Conservation (phyloP, 2,329 filamentous ascomycete species). For the Ophiostoma sp. region DNA sequence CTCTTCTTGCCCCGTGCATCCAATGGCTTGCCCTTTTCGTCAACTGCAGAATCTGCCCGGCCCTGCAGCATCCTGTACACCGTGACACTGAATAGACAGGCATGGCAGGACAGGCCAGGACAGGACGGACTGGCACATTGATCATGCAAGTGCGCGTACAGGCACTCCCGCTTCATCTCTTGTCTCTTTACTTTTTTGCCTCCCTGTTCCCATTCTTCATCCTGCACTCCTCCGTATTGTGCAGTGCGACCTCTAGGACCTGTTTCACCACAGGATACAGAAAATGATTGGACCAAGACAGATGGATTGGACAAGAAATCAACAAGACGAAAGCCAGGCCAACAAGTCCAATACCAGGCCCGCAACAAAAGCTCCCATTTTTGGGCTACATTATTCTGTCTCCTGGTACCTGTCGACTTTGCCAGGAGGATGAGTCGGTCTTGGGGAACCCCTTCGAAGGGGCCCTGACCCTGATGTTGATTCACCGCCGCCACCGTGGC, state of each 20-base stretch:
- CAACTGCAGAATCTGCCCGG: constrained; percentile 25
- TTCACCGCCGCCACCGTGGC: constrained; percentile 9
- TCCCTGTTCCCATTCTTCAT: not conserved
- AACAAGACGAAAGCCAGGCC: not conserved
- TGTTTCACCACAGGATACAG: constrained; percentile 11
- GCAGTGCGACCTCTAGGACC: not conserved
- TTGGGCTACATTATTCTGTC: not conserved
- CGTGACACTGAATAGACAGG: constrained; percentile 8
- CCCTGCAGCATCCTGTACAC: constrained; percentile 11
- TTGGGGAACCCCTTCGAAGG: not conserved
- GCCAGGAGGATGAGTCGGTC: not conserved
- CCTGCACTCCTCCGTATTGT: not conserved
- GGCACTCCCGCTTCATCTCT: not conserved
- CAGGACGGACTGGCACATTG: not conserved
- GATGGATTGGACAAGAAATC: not conserved
- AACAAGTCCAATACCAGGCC: not conserved
- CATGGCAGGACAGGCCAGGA: constrained; percentile 6
- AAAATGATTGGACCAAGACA: not conserved
- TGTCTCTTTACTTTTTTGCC: not conserved
- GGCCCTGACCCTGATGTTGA: not conserved
- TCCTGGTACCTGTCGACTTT: not conserved
- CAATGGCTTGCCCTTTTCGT: constrained; percentile 4
- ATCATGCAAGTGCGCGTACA: not conserved
- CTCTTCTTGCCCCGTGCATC: constrained; percentile 22
- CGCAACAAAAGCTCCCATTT: not conserved